phyloP scores from a whole-genome alignment of 139 green algal genomes.

The Chlamydomonas asymmetrica region DNA sequence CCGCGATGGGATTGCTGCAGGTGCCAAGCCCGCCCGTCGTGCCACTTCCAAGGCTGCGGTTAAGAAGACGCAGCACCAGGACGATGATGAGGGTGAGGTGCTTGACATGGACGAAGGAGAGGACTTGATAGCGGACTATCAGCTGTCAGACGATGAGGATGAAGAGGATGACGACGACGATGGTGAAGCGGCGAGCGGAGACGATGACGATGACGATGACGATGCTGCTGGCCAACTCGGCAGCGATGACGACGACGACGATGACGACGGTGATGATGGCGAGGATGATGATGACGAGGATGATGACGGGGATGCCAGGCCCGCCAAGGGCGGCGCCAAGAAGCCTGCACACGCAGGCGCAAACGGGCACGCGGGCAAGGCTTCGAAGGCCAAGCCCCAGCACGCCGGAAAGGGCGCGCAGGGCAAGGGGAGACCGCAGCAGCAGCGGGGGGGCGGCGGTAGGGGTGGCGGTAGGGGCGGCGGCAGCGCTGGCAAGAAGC shows the following conservation, averaged over 20 bases:
- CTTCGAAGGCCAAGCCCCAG: too few relatives aligned
- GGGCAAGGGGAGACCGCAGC: too few relatives aligned
- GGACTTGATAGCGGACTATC: not conserved
- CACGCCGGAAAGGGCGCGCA: too few relatives aligned
- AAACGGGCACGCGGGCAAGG: too few relatives aligned
- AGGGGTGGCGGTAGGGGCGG: too few relatives aligned
- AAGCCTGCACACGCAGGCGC: too few relatives aligned
- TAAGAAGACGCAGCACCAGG: too few relatives aligned
- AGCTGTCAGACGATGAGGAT: not conserved
- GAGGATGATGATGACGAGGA: slow-evolving; percentile 5
- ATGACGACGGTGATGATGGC: not conserved
- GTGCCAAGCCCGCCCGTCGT: too few relatives aligned
- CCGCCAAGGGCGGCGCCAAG: not conserved
- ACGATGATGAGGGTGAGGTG: not conserved
- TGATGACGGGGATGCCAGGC: not conserved
- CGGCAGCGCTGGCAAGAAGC: too few relatives aligned
- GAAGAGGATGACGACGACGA: not conserved
- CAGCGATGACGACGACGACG: not conserved
- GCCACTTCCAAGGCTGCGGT: too few relatives aligned
- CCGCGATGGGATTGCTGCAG: too few relatives aligned
- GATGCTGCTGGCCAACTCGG: not conserved
- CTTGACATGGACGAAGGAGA: slow-evolving; percentile 13
- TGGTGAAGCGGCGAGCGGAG: not conserved
- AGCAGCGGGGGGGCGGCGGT: too few relatives aligned
- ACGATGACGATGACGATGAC: not conserved